Base-by-base conservation (phyloP, 495 filamentous ascomycete genomes). In the Aeminium ludgeri region DNA sequence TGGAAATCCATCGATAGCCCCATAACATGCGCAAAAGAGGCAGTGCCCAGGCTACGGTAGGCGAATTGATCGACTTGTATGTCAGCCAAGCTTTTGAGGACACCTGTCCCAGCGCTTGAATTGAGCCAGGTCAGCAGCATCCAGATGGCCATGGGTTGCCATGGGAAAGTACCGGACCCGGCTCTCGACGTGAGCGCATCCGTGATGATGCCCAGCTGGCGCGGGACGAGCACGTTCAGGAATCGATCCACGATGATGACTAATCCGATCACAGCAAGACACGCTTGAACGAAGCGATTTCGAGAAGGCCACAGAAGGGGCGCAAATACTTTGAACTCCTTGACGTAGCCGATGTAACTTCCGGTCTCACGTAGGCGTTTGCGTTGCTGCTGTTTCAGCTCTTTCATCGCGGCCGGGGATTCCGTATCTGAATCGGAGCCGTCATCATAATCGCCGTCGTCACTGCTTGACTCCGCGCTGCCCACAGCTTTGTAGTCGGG, bases 1-100 rank as follows among this genome's bases (percentile, higher is more conserved):
- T 89, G 81, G 44, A 85, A 86, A 50, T 87, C 81, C 44, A 75
- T 77, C 0, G 78, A 84, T 18, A 89, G 66, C 38, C 66, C 69
- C 71, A 87, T 81, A 18, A 86, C 65, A 46, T 86, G 80, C 32
- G 74, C 70, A 53, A 82, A 86, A 3, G 80, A 72, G 0, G 74
- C 72, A 0, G 65, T 70, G 45, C 69, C 73, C 20, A 84, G 62
- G 20, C 65, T 62, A 38, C 67, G 65, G 38, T 73, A 69, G 0
- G 73, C 67, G 53, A 74, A 78, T 51, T 73, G 71, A 49, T 80
- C 68, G 20, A 85, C 59, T 12, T 31, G 34, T 3, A 40, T 27
- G 30, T 49, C 18, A 44, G 32, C 47, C 15, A 55, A 34, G 8
- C 34, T 36, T 44, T 51, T 40, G 44, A 41, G 11, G 36, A 43